Base-by-base conservation (phyloP, 2,329 filamentous ascomycete species). In the Hymenoscyphus fructigenus region DNA sequence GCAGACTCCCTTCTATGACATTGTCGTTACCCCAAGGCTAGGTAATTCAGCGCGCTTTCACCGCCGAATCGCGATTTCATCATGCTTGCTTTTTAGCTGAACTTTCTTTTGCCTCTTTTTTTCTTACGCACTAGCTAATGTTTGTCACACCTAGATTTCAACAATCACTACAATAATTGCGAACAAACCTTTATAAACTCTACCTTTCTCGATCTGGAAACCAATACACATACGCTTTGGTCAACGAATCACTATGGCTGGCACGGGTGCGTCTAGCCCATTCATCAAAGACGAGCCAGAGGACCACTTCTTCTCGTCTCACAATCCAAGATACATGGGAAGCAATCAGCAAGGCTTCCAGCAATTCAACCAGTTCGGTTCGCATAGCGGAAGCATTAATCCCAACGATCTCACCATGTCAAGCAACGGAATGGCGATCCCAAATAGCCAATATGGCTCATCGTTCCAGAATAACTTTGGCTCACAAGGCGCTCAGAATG, bases 331-430 rank as follows among this genome's bases (percentile, higher is more conserved):
- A 70, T 74, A 67, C 69, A 75, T 76, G 68, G 70, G 70, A 50
- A 64, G 66, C 36, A 62, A 63, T 56, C 73, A 74, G 41, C 74
- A 75, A 67, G 70, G 69, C 38, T 74, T 73, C 67, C 83, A 83
- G 64, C 83, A 84, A 69, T 79, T 79, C 65, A 72, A 73, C 60
- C 74, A 76, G 59, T 76, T 75, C 44, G 69, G 71, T 44, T 72
- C 71, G 32, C 71, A 80, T 65, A 80, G 83, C 68, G 84, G 78
- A 60, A 85, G 85, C 74, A 89, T 97, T 74, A 91, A 97, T 75
- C 94, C 94, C 12, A 94, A 91, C 67, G 92, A 95, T 68, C 84
- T 97, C 66, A 87, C 87, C 71, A 91, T 94, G 87, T 83, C 83
- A 65, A 89, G 84, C 75, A 29, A 38, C 38, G 79, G 80, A 68